Percentiles rank a stretch among this genome's conserved stretches.
Evolutionary conservation across 2,329 filamentous ascomycete genomes (phyloP).

Genomic region (Epichloe brachyelytri): DNA sequence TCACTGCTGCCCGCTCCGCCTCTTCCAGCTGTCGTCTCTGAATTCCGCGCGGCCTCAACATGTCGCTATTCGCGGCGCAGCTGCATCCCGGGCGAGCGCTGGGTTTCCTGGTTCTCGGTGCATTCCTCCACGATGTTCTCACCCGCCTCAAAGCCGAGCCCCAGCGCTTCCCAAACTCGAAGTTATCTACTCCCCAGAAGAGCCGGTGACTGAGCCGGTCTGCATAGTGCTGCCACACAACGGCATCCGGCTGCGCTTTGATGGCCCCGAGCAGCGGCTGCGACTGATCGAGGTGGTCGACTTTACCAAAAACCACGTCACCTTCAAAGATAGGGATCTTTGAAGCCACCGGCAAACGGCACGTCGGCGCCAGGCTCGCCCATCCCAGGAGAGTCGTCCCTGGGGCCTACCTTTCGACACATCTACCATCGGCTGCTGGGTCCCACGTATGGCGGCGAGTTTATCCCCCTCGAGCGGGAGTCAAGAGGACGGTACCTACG

Average conservation of each 20-base stretch:
- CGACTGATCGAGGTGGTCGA: constrained; percentile 84
- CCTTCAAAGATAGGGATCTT: constrained; percentile 71
- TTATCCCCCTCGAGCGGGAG: constrained; percentile 47
- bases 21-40: neutral
- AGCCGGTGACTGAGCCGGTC: constrained; percentile 64
- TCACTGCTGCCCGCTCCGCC: neutral
- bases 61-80: constrained; percentile 44
- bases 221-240: constrained; percentile 68
- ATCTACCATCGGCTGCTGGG: constrained; percentile 91
- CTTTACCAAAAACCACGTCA: constrained; percentile 72
- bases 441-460: constrained; percentile 89
- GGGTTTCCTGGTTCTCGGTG: constrained; percentile 67
- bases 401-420: constrained; percentile 69
- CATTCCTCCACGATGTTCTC: constrained; percentile 80
- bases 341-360: constrained; percentile 42
- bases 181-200: constrained; percentile 61
- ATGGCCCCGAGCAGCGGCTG: constrained; percentile 82
- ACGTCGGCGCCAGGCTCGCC: constrained; percentile 22
- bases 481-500: constrained; percentile 58
- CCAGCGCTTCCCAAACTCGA: constrained; percentile 68
- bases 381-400: constrained; percentile 18
- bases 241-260: constrained; percentile 81
- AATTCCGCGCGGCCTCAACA: constrained; percentile 10
- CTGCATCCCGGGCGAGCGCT: constrained; percentile 54
- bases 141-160: constrained; percentile 82